phyloP scores from a whole-genome alignment of 2,329 filamentous ascomycete species.

The Anisogramma anomala region DNA sequence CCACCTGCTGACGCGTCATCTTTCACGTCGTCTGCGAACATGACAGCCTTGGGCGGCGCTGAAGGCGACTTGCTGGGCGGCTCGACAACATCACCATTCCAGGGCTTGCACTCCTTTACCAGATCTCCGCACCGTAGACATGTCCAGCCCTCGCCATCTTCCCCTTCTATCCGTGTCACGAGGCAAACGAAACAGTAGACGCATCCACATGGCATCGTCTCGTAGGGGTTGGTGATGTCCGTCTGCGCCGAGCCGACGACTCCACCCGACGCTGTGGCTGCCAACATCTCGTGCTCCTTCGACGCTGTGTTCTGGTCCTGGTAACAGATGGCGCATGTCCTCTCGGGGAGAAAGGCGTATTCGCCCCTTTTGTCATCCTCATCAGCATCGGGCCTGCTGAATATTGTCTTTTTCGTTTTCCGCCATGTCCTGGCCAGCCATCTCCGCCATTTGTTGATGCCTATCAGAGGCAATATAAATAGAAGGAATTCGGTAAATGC shows the following conservation, averaged over 20 bases:
- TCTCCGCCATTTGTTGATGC: conserved; percentile 82
- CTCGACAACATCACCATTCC: conserved; percentile 79
- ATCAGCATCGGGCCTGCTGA: conserved; percentile 26
- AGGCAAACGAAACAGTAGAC: conserved; percentile 95
- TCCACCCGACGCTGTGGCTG: conserved; percentile 56
- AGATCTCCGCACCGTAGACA: conserved; percentile 80
- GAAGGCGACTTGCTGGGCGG: conserved; percentile 30
- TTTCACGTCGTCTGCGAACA: conserved; percentile 46
- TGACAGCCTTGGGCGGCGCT: conserved; percentile 42
- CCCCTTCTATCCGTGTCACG: conserved; percentile 77
- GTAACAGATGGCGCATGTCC: conserved; percentile 95
- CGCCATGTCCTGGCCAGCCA: conserved; percentile 84
- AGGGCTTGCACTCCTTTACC: conserved; percentile 77
- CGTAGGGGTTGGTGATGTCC: conserved; percentile 93
- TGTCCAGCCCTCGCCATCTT: conserved; percentile 89
- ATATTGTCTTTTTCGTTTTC: conserved; percentile 57
- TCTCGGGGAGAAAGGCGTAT: conserved; percentile 73
- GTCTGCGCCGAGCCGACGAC: conserved; percentile 81
- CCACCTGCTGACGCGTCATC: conserved; percentile 22
- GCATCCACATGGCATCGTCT: conserved; percentile 77
- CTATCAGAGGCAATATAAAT: conserved; percentile 91
- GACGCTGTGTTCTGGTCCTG: conserved; percentile 74
- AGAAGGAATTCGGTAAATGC: conserved; percentile 99
- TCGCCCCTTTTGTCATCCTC: conserved; percentile 53
- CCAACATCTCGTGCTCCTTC: conserved; percentile 63